Evolutionary conservation across 1,139 yeast species (phyloP), one percentile per base, ranked within the genome.

Genomic region (Scheffersomyces stambukii): DNA sequence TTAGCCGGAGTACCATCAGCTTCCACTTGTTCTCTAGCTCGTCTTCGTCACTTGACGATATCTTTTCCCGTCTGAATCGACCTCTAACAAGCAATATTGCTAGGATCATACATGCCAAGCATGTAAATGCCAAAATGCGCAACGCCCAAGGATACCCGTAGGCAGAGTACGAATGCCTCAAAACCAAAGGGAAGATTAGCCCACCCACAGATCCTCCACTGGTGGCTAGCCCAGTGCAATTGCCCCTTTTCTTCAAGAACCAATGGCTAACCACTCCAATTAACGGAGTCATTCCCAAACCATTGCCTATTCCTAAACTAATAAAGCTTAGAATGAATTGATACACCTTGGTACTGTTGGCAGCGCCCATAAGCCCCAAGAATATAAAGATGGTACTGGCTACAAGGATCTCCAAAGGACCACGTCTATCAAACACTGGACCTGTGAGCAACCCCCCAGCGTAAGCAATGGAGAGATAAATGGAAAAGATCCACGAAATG

Each of bases 131-230:
- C 30, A 76, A 50, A 1, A 71, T 64, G 40, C 85, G 54, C 35
- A 78, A 68, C 0, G 83, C 80, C 84, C 84, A 77, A 7, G 56
- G 52, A 40, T 64, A 79, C 0, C 84, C 85, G 22, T 74, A 67
- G 27, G 61, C 60, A 3, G 51, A 49, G 42, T 75, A 79, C 10
- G 77, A 50, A 20, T 63, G 60, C 36, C 79, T 57, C 37, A 79
- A 60, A 58, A 78, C 64, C 27, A 77, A 60, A 1, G 86, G 83
- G 50, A 78, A 74, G 9, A 70, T 48, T 16, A 75, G 57, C 19
- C 84, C 85, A 9, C 84, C 85, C 8, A 77, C 56, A 11, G 79
- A 70, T 0, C 83, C 84, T 11, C 84, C 84, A 43, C 70, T 58
- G 1, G 81, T 72, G 3, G 81, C 77, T 1, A 75, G 38, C 0